Base-by-base conservation (phyloP, 1,139 yeast species). In the Wickerhamiella infanticola region DNA sequence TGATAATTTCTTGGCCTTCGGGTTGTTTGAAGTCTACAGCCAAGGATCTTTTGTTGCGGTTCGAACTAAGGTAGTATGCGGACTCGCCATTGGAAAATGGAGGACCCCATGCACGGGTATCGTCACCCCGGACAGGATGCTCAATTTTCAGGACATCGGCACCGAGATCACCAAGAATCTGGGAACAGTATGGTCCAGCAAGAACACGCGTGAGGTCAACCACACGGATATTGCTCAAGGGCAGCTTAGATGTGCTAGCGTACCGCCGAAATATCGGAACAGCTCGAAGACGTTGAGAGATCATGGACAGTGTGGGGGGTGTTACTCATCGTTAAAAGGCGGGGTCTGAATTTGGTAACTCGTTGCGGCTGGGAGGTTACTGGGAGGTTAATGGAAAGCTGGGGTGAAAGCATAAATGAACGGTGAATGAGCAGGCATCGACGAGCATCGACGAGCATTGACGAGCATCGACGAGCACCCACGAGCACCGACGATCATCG, bases 101-200 rank as follows among this genome's bases (percentile, higher is more conserved):
- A 1, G 70, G 70, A 8, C 70, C 70, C 71, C 70, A 66, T 5
- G 67, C 65, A 38, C 71, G 55, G 4, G 70, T 67, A 45, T 67
- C 71, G 52, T 67, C 71, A 7, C 70, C 71, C 11, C 68, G 58
- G n/a, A 51, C 51, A 2, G 70, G 70, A 46, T 66, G 70, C 55
- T 67, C 71, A 38, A 67, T 58, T 47, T 67, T 67, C 45, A 67
- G 57, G 25, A 67, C 61, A 31, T 67, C 69, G 18, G 71, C 71
- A 5, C 70, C 70, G 46, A 67, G 55, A 49, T 66, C 70, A 2
- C 67, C 71, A 33, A 67, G 55, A 29, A 66, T 56, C 52, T 65
- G 69, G 3, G 70, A 62, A 40, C 67, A 63, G 47, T 64, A 66
- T 1, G 72, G 72, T 2, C 72, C 72, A 1, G 72, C 72, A 25